These are phyloP conservation scores for Ogataea nonfermentans DNA, from an alignment of 805 yeast species.

Conservation along the genomic window DNA sequence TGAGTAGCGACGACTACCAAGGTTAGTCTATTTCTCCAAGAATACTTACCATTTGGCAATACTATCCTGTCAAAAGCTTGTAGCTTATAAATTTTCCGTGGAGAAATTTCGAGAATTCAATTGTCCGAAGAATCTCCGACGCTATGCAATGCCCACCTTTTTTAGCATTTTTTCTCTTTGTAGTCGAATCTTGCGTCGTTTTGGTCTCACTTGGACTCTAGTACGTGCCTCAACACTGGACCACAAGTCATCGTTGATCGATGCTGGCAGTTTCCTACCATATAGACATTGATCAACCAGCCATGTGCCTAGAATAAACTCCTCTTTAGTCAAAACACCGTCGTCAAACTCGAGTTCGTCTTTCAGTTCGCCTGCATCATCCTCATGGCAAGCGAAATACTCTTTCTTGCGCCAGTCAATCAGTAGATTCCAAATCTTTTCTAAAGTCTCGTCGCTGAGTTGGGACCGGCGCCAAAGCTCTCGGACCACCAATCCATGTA, in stretches of 20 bases:
- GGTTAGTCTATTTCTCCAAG: not conserved
- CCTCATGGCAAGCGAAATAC: slow-evolving; percentile 23
- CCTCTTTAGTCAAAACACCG: slow-evolving; percentile 74
- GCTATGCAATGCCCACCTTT: slow-evolving; percentile 20
- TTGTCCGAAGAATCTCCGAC: slow-evolving; percentile 2
- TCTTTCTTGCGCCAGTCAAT: slow-evolving; percentile 48
- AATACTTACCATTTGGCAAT: not conserved
- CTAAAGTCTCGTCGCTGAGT: slow-evolving; percentile 59
- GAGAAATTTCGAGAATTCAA: slow-evolving; percentile 11
- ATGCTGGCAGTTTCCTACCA: slow-evolving; percentile 83
- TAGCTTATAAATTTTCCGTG: not conserved
- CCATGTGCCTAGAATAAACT: slow-evolving; percentile 98
- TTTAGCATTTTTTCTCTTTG: slow-evolving; percentile 23
- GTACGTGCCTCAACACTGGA: slow-evolving; percentile 54
- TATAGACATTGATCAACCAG: slow-evolving; percentile 92
- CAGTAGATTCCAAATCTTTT: slow-evolving; percentile 74
- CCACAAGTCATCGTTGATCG: slow-evolving; percentile 73
- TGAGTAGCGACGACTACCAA: slow-evolving; percentile 55
- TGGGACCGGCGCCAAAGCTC: slow-evolving; percentile 80
- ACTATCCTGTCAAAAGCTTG: not conserved
- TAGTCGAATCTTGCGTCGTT: slow-evolving; percentile 12
- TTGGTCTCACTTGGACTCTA: slow-evolving; percentile 19
- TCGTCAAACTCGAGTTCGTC: slow-evolving; percentile 65
- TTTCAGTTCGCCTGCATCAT: slow-evolving; percentile 23
- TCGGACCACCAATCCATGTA: slow-evolving; percentile 66